phyloP scores from a whole-genome alignment of 2,329 filamentous ascomycete genomes.

The Diaporthe eres region DNA sequence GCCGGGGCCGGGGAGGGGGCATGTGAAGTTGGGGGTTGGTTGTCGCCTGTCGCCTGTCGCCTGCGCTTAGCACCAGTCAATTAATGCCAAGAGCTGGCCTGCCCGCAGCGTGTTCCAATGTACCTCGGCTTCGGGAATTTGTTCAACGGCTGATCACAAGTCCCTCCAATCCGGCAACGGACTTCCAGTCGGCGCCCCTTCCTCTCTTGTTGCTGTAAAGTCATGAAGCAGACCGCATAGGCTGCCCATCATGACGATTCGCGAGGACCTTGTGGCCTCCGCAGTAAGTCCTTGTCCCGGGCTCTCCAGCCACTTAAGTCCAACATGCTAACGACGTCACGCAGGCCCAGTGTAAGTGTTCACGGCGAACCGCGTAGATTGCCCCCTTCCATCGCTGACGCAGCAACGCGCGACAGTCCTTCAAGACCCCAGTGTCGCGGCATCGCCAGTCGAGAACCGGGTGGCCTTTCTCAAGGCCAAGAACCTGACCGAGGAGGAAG shows the following conservation, averaged over 20 bases:
- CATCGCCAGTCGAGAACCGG: slow-evolving; percentile 91
- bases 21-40: background rate
- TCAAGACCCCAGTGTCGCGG: slow-evolving; percentile 91
- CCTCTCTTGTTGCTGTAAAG: slow-evolving; percentile 24
- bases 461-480: slow-evolving; percentile 95
- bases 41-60: slow-evolving; percentile 8
- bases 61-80: slow-evolving; percentile 13
- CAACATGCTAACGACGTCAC: slow-evolving; percentile 39
- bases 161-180: slow-evolving; percentile 8
- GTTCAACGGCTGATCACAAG: slow-evolving; percentile 32
- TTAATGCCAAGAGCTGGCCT: slow-evolving; percentile 27
- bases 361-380: background rate
- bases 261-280: slow-evolving; percentile 91
- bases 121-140: slow-evolving; percentile 31
- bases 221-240: slow-evolving; percentile 35
- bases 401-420: slow-evolving; percentile 74
- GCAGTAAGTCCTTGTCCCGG: slow-evolving; percentile 69
- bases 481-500: slow-evolving; percentile 96
- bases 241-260: slow-evolving; percentile 78
- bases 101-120: slow-evolving; percentile 9
- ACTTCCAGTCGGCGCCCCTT: background rate
- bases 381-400: slow-evolving; percentile 24
- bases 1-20: background rate
- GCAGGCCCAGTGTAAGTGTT: slow-evolving; percentile 60
- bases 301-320: background rate